Evolutionary conservation across 2,329 filamentous ascomycete species (phyloP), one percentile per base, ranked within the genome.

Genomic region (Colletotrichum melonis): DNA sequence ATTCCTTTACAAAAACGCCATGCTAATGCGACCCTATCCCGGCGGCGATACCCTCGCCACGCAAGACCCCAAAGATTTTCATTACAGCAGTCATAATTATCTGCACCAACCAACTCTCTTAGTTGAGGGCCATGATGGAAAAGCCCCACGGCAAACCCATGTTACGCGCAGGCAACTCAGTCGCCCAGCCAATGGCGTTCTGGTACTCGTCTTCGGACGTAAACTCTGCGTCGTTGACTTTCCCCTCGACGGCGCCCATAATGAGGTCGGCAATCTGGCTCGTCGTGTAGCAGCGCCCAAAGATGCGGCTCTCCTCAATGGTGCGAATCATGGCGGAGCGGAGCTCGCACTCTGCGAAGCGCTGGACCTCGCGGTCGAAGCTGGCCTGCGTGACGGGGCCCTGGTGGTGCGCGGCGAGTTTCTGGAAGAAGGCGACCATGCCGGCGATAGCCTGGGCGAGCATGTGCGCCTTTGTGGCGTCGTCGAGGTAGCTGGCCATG

Each of bases 141-240:
- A 84, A 82, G 0, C 82, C 82, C 76, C 81, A 80, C 1, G 81
- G 82, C 69, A 82, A 56, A 1, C 82, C 82, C 77, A 83, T 83
- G 49, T 82, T 81, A 71, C 80, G 78, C 58, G 79, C 79, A 14
- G 78, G 78, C 42, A 81, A 76, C 72, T 80, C 78, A 35, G 78
- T 78, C 5, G 78, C 78, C 66, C 77, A 78, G 57, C 78, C 77
- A 26, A 79, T 79, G 24, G 74, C 76, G 42, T 76, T 75, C 24
- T 76, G 67, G n/a, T 76, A 69, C 35, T 76, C 77, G 16, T 75
- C 68, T 28, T 76, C 77, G 22, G 59, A 66, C 30, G 67, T 24
- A 4, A 55, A 69, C 19, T 73, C 76, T 2, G 66, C 74, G 55
- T 74, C 74, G 14, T 63, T 55, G 30, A 38, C 52, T 55, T 72